Evolutionary conservation across 1,139 yeast species (phyloP).

Genomic region (Pichia kudriavzevii): DNA sequence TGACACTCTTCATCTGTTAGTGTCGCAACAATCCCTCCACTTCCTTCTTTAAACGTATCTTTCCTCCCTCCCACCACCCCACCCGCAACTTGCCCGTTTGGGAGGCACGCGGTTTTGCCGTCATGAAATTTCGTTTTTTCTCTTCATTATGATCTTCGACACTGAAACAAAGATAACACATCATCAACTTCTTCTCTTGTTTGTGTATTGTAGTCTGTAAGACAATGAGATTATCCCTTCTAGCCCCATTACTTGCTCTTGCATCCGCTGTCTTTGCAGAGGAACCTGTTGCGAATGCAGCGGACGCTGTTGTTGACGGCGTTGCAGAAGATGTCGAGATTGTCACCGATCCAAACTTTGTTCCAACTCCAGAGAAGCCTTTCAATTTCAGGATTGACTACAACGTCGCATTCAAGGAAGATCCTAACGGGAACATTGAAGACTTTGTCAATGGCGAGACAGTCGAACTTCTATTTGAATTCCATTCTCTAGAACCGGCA

Average conservation of each 20-base stretch:
- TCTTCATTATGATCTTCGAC: too few relatives aligned
- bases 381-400: conserved; percentile 38
- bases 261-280: conserved; percentile 15
- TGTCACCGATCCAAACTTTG: conserved; percentile 19
- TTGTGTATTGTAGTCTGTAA: too few relatives aligned
- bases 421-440: conserved; percentile 32
- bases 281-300: conserved; percentile 1
- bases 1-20: too few relatives aligned
- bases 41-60: too few relatives aligned
- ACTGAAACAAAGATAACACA: too few relatives aligned
- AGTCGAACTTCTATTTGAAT: conserved; percentile 45
- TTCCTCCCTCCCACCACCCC: too few relatives aligned
- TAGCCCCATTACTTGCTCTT: conserved; percentile 17
- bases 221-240: conserved; percentile 19
- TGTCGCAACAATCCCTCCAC: too few relatives aligned
- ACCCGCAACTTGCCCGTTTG: too few relatives aligned
- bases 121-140: too few relatives aligned
- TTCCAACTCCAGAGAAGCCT: conserved; percentile 29
- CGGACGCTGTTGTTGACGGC: conserved; percentile 14
- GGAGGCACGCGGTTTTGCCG: too few relatives aligned
- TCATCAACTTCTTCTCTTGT: too few relatives aligned
- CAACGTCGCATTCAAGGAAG: conserved; percentile 36
- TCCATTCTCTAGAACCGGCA: conserved; percentile 50
- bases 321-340: conserved; percentile 11
- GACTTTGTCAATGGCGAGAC: conserved; percentile 45